Conservation (phyloP, 2,329 filamentous ascomycete species). For the Pyrenochaeta sp. region DNA sequence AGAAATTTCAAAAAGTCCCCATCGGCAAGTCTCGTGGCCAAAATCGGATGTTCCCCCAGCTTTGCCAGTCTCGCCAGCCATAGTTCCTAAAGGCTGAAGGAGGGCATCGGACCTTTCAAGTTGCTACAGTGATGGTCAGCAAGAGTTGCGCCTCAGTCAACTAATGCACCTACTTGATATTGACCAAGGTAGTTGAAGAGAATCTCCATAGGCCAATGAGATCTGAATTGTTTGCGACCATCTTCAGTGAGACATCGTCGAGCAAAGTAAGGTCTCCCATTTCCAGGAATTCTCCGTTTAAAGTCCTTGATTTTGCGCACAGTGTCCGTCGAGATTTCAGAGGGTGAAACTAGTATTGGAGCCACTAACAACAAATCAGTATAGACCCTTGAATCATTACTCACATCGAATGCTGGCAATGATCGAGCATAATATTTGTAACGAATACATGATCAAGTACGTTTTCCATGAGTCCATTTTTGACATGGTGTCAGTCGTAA, state of each 20-base stretch:
- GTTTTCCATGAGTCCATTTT: too few relatives aligned
- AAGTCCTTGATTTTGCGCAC: slow-evolving; percentile 66
- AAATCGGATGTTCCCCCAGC: slow-evolving; percentile 58
- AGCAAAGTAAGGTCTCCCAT: slow-evolving; percentile 58
- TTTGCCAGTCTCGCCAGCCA: slow-evolving; percentile 57
- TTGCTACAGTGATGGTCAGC: slow-evolving; percentile 51
- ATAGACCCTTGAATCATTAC: neutral
- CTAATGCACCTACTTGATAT: slow-evolving; percentile 52
- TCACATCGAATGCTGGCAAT: neutral
- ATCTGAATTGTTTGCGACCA: slow-evolving; percentile 38
- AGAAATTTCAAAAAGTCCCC: slow-evolving; percentile 62
- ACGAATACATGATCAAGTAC: too few relatives aligned
- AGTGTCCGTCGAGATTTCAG: slow-evolving; percentile 54
- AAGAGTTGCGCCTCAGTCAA: neutral
- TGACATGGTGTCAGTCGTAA: too few relatives aligned
- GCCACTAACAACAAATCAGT: slow-evolving; percentile 37
- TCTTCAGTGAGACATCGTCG: slow-evolving; percentile 37
- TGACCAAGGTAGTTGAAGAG: slow-evolving; percentile 66
- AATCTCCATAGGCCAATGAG: slow-evolving; percentile 62
- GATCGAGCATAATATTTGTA: too few relatives aligned
- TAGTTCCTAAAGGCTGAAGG: slow-evolving; percentile 53
- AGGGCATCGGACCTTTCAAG: slow-evolving; percentile 56
- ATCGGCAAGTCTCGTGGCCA: slow-evolving; percentile 54
- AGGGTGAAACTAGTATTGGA: slow-evolving; percentile 50
- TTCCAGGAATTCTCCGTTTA: slow-evolving; percentile 47